A percentile compares a stretch with the other conserved stretches of the same genome.
These are phyloP conservation scores for Ophiostoma populinum DNA, from an alignment of 2,329 filamentous ascomycete species.

Conservation along the genomic window DNA sequence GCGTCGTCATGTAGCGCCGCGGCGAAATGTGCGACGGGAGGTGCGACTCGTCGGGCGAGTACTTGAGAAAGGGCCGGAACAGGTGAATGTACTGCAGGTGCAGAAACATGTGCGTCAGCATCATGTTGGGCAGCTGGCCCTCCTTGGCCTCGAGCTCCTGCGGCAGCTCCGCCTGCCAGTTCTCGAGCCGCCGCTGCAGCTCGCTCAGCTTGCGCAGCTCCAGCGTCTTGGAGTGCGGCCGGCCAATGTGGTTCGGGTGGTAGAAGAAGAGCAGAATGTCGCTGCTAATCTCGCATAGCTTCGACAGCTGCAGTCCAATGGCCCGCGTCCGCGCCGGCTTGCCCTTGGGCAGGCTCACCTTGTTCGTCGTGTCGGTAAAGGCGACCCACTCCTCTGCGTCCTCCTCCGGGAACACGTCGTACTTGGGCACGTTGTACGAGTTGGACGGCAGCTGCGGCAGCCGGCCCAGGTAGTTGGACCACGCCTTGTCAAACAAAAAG, in stretches of 20 bases:
- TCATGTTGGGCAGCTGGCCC: slow-evolving; percentile 70
- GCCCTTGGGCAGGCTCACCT: slow-evolving; percentile 47
- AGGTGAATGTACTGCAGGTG: slow-evolving; percentile 36
- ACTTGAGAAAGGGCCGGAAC: slow-evolving; percentile 34
- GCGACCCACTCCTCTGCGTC: slow-evolving; percentile 76
- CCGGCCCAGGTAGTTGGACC: slow-evolving; percentile 91
- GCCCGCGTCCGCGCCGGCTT: slow-evolving; percentile 75
- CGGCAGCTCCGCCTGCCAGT: slow-evolving; percentile 73
- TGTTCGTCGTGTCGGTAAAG: slow-evolving; percentile 58
- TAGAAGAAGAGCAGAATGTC: slow-evolving; percentile 85
- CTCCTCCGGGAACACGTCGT: slow-evolving; percentile 79
- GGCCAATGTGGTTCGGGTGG: slow-evolving; percentile 52
- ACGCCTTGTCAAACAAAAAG: slow-evolving; percentile 96
- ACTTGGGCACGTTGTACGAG: slow-evolving; percentile 70
- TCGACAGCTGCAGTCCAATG: slow-evolving; percentile 63
- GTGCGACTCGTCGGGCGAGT: slow-evolving; percentile 63
- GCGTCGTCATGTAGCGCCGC: slow-evolving; percentile 76
- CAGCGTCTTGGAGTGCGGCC: slow-evolving; percentile 53
- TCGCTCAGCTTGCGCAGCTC: slow-evolving; percentile 89
- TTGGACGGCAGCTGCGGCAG: slow-evolving; percentile 70
- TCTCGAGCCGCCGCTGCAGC: slow-evolving; percentile 73
- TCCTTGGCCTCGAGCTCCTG: slow-evolving; percentile 79
- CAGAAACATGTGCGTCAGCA: slow-evolving; percentile 84
- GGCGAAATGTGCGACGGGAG: slow-evolving; percentile 78
- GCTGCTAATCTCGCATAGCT: slow-evolving; percentile 82